Base-by-base conservation (phyloP, 2,329 filamentous ascomycete species). In the Venturia aucupariae region DNA sequence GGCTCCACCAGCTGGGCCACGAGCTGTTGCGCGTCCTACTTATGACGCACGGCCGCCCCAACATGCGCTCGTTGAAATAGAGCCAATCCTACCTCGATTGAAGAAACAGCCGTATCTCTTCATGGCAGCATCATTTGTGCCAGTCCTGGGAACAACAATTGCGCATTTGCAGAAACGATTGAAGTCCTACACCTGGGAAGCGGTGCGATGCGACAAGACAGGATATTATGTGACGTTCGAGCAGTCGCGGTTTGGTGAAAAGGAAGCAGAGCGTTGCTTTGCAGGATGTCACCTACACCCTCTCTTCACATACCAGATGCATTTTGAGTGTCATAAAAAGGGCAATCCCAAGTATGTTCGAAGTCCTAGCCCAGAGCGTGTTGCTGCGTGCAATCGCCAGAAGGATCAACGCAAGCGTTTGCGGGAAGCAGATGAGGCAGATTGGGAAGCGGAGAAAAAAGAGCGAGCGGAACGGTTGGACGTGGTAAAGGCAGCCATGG, bases 141-240 rank as follows among this genome's bases (percentile, higher is more conserved):
- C 94, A 1, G 89, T 96, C 15, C 85, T 97, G 72, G 82, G 84
- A 39, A 89, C 90, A 30, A 97, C 93, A 0, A 85, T 97, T 64
- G 86, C 89, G 4, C 94, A 99, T 77, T 83, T 99, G 78, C 90
- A 91, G 77, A 95, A 93, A 75, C 85, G 93, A 61, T 80, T 97
- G 63, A 94, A 93, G 75, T 86, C 87, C 61, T 96, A 90, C 73
- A 81, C 85, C 66, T 90, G 92, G 76, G 86, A 90, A 68, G 87
- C 92, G 61, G 88, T 99, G 62, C 85, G 91, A 41, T 86, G 90
- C 66, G 94, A 99, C 73, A 85, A 85, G 65, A 88, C 86, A 0
- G 94, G 94, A 0, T 99, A 97, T 75, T 97, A 90, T 73, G 86
- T 97, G 62, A 81, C 92, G n/a, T 99, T 99, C 71, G 85, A 90